A percentile compares a stretch with the other conserved stretches of the same genome.
Conservation (phyloP, 2,329 filamentous ascomycete genomes). For the Venturia effusa region DNA sequence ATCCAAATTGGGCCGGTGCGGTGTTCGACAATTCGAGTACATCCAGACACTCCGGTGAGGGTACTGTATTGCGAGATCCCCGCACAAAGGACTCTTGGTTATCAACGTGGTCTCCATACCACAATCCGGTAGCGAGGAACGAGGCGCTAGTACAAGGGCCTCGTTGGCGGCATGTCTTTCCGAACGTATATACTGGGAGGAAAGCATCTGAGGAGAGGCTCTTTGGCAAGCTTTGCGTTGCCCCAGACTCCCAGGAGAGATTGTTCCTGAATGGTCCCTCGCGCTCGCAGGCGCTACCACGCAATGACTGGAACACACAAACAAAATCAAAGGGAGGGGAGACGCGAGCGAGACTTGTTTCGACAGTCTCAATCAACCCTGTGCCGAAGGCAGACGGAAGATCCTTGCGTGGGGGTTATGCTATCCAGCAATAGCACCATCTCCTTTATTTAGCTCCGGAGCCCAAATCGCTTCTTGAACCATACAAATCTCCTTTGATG, state of each 20-base stretch:
- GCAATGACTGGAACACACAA: not conserved
- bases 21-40: not conserved
- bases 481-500: not conserved
- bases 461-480: not conserved
- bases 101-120: not conserved
- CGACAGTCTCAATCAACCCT: not conserved
- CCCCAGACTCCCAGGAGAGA: not conserved
- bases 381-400: not conserved
- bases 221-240: not conserved
- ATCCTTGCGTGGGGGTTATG: not conserved
- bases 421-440: not conserved
- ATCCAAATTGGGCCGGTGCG: not conserved
- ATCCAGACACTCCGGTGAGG: not conserved
- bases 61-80: not conserved
- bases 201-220: not conserved
- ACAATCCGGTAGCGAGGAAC: not conserved
- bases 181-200: not conserved
- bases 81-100: not conserved
- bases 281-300: not conserved
- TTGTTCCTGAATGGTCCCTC: not conserved
- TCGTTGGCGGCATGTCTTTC: not conserved
- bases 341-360: not conserved
- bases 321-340: too few species aligned
- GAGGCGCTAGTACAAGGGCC: not conserved
- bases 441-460: constrained; percentile 1